Base-by-base conservation (phyloP, 371 early-diverging fungal genomes). In the Haplosporangium sp. region DNA sequence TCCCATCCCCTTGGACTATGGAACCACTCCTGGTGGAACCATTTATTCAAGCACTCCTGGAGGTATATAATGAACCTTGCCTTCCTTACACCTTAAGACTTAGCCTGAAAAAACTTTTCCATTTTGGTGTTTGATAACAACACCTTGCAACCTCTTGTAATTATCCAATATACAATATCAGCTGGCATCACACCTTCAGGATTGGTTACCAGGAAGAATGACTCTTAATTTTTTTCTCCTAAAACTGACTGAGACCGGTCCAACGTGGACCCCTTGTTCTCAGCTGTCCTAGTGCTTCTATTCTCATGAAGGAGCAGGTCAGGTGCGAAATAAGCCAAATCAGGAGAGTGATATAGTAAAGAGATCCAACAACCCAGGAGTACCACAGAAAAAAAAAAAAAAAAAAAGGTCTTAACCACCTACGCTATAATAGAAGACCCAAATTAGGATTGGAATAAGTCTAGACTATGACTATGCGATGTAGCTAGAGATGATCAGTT, bases 31-130 rank as follows among this genome's bases (percentile, higher is more conserved):
- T 44, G 84, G 84, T 48, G 89, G 89, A 40, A 88, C 89, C 68
- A 88, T 89, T 70, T 89, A 87, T 72, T 86, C 87, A 65, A 86
- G 86, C 69, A 89, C 89, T 37, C 89, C 89, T 64, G 88, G 89
- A 84, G 89, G 89, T 89, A 84, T 70, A 65, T 45, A 58, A 60
- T 38, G 13, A 42, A 42, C 6, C 27, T 6, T 6, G 27, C 15
- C 53, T 15, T 53, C 17, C 13, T 53, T 56, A 47, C 47, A 47
- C 47, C 15, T 15, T 47, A 27, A 27, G 27, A 27, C 27, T 27
- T 27, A 27, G 27, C 27, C 27, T 27, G 27, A 27, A 27, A 27
- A 27, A 27, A 27, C 27, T 27, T 27, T 27, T 27, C 27, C 27
- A 27, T 27, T 27, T 27, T 27, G 27, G 27, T 27, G 27, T 65